Conservation (phyloP, 2,329 filamentous ascomycete species). For the Aspergillus tamarii region DNA sequence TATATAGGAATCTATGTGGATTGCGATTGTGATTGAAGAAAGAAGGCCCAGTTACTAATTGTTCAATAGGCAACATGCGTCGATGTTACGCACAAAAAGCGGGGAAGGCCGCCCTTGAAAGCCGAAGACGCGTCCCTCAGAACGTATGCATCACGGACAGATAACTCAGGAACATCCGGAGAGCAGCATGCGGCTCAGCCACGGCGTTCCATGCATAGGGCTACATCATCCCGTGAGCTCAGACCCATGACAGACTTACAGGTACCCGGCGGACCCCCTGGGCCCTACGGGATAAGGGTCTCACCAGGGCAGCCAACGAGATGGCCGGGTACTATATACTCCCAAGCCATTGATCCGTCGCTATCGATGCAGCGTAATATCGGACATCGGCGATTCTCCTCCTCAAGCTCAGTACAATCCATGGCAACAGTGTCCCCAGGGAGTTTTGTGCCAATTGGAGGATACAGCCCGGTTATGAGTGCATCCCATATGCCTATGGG, state of each 20-base stretch:
- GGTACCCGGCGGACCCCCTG: slow-evolving; percentile 25
- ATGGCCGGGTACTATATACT: slow-evolving; percentile 37
- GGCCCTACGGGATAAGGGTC: slow-evolving; percentile 23
- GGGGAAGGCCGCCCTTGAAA: slow-evolving; percentile 48
- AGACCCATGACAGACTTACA: slow-evolving; percentile 44
- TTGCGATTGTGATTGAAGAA: background rate
- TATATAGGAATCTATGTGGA: background rate
- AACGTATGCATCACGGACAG: slow-evolving; percentile 34
- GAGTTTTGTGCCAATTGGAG: slow-evolving; percentile 29
- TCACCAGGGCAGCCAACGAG: slow-evolving; percentile 32
- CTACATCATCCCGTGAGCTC: slow-evolving; percentile 42
- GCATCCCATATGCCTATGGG: slow-evolving; percentile 23
- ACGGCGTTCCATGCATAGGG: slow-evolving; percentile 35
- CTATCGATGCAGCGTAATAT: slow-evolving; percentile 28
- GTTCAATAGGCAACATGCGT: slow-evolving; percentile 42
- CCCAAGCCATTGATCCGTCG: slow-evolving; percentile 32
- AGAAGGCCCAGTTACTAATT: background rate
- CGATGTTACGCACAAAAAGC: slow-evolving; percentile 53
- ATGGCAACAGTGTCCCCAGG: slow-evolving; percentile 29
- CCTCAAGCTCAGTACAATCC: slow-evolving; percentile 34
- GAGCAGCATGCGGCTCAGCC: slow-evolving; percentile 29
- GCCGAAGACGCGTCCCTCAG: slow-evolving; percentile 44
- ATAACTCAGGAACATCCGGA: slow-evolving; percentile 27
- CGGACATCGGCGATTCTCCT: slow-evolving; percentile 37
- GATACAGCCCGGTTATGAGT: slow-evolving; percentile 31